These are phyloP conservation scores for Friedmanniomyces endolithicus DNA, from an alignment of 495 filamentous ascomycete genomes.

Conservation along the genomic window DNA sequence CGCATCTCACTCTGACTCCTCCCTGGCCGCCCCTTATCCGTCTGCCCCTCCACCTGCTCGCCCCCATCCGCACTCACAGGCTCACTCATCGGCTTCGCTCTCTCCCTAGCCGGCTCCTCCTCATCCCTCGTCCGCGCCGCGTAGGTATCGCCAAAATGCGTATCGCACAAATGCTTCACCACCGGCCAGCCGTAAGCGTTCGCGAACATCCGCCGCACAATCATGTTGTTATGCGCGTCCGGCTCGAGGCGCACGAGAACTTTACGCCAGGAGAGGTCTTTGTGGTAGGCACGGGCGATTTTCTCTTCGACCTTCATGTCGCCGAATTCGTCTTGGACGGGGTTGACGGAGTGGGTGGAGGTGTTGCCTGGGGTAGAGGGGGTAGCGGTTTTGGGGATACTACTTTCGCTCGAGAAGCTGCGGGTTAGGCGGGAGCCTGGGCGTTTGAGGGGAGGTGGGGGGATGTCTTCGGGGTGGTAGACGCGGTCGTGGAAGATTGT, in stretches of 20 bases:
- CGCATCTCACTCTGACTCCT: conserved; percentile 38
- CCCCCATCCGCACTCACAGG: conserved; percentile 29
- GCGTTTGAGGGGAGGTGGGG: conserved; percentile 55
- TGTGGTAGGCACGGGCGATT: conserved; percentile 89
- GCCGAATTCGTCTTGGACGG: conserved; percentile 10
- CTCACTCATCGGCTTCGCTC: conserved; percentile 35
- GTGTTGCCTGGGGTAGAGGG: no score
- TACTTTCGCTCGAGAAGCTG: conserved; percentile 31
- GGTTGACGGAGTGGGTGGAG: no score
- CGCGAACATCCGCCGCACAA: conserved; percentile 87
- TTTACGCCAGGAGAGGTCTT: conserved; percentile 83
- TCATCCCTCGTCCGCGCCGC: conserved; percentile 48
- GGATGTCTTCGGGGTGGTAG: conserved; percentile 88
- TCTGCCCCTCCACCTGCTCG: conserved; percentile 49
- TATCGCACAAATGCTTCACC: conserved; percentile 81
- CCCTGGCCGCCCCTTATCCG: conserved; percentile 53
- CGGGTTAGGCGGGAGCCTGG: conserved; percentile 30
- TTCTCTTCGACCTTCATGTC: conserved; percentile 90
- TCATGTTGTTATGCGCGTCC: conserved; percentile 96
- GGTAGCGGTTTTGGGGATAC: background rate
- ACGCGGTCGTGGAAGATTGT: conserved; percentile 97
- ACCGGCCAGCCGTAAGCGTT: conserved; percentile 98
- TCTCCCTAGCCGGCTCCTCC: conserved; percentile 36
- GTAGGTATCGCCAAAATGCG: conserved; percentile 68
- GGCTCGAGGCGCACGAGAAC: conserved; percentile 90